Evolutionary conservation across 2,329 filamentous ascomycete genomes (phyloP), one percentile per base, ranked within the genome.

Genomic region (Colletotrichum tabaci): DNA sequence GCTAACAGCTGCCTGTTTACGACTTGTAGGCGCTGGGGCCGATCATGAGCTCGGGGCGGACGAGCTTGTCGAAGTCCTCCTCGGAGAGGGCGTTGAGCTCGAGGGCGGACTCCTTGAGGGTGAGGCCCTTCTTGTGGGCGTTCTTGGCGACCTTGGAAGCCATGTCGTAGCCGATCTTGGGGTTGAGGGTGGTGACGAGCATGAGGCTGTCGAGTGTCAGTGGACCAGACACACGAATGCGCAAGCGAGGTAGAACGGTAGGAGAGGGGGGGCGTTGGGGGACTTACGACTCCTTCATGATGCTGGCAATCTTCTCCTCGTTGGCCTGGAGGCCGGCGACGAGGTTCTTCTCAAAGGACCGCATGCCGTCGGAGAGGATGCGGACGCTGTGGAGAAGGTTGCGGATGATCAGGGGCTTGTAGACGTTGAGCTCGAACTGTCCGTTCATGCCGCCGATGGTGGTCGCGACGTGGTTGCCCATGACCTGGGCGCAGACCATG

Each of bases 341-440:
- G 42, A 98, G 88, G 86, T 98, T 96, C 87, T 94, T 93, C 87
- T 98, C 94, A 81, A 99, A 98, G 75, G 94, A 97, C 79, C 89
- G 90, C 95, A 98, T 98, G 78, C 93, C 94, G 80, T 99, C 96
- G 46, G 94, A 88, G 67, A 99, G 87, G 73, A 99, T 91, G 75
- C 96, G 91, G 68, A 92, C 88, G 86, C 94, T 98, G 89, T 98
- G 96, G 49, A 99, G 89, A 75, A 98, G 87, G 86, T 98, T 98
- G 84, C 93, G 90, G 84, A 98, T 98, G 82, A 99, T 89, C 71
- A 98, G 90, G 53, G 96, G 96, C 89, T 98, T 98, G 91, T 98
- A 99, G 67, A 98, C 96, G 84, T 98, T 99, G 77, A 99, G 90
- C 85, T 98, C 96, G 78, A 99, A 99, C 86, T 98, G 97, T 76